Base-by-base conservation (phyloP, 2,329 filamentous ascomycete genomes). In the Venturia carpophila region DNA sequence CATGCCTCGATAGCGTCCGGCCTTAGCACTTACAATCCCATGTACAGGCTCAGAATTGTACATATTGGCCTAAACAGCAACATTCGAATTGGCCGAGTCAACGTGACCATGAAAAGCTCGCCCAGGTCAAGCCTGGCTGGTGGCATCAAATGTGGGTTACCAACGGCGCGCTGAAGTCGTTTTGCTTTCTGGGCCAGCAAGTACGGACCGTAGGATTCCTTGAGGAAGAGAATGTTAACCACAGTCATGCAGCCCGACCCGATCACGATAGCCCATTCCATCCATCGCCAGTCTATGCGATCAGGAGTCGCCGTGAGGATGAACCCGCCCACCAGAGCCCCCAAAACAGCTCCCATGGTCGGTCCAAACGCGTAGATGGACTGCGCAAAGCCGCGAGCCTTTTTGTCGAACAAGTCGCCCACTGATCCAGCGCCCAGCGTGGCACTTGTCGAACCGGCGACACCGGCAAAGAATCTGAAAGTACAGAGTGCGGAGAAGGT, bases 251-350 rank as follows among this genome's bases (percentile, higher is more conserved):
- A 66, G 1, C 79, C 87, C 65, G 85, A 84, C 37, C 78, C 78
- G 65, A 90, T 87, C 1, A 84, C 84, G 0, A 85, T 88, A 0
- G 84, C 79, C 75, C 83, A 89, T 76, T 91, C 91, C 10, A 85
- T 83, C 88, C 88, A 91, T 45, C 87, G 81, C 89, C 88, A 91
- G 0, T 24, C 27, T 1, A n/a, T 10, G 6, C 17, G 3, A 15
- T 3, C 47, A 11, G 21, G 17, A 13, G 82, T 85, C 68, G 82
- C 77, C 69, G 87, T 76, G 0, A 84, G 79, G 37, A 90, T 85
- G 71, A 86, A 89, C 0, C 84, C 86, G 11, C 86, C 87, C 0
- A 81, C 80, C 1, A 89, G 83, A 0, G 87, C 87, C 0, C 87
- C 87, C 5, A 88, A 75, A 0, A 84, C 84, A 2, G 87, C 30